Base-by-base conservation (phyloP, 2,329 filamentous ascomycete species). In the Colletotrichum graminicola region DNA sequence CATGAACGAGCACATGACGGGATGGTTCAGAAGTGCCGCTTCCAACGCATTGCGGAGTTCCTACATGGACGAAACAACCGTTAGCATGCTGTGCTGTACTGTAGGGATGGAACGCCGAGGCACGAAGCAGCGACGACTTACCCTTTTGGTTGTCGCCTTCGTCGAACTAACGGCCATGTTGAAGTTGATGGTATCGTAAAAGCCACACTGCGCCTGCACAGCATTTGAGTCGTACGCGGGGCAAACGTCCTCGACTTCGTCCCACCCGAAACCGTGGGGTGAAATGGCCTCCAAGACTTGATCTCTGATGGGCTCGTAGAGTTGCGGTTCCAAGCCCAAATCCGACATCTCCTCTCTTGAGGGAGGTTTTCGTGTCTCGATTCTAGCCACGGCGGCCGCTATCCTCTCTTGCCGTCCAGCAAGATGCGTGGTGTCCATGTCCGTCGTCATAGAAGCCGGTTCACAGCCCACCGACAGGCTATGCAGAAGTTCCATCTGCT, bases 171-270 rank as follows among this genome's bases (percentile, higher is more conserved):
- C 21, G 49, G 49, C 49, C 26, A 52, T 52, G 49, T 52, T 52
- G 49, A 52, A 52, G 49, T 52, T 52, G 26, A 52, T 52, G 23
- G 49, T 52, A 7, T 52, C 49, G 49, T 52, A 52, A 10, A 52
- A 52, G 0, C 49, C 49, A 7, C 49, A 52, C 49, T 52, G 49
- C 49, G 49, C 49, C 49, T 52, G 49, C 7, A 52, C 49, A 7
- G 49, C 26, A 52, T 52, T 52, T 16, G 49, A 14, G 2, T 52
- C 49, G 26, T 52, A 52, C 5, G 49, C 49, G 2, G 49, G 49
- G 1, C 5, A 5, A 7, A 52, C 7, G 26, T 52, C 26, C 49
- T 52, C 49, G 49, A 52, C 26, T 5, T 52, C 49, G 23, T 52
- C 49, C 49, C 49, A 52, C 1, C 49, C 49, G 16, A 51, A 29